These are phyloP conservation scores for Barbarea vulgaris DNA, from an alignment of 345 rosid species.

Conservation along the genomic window DNA sequence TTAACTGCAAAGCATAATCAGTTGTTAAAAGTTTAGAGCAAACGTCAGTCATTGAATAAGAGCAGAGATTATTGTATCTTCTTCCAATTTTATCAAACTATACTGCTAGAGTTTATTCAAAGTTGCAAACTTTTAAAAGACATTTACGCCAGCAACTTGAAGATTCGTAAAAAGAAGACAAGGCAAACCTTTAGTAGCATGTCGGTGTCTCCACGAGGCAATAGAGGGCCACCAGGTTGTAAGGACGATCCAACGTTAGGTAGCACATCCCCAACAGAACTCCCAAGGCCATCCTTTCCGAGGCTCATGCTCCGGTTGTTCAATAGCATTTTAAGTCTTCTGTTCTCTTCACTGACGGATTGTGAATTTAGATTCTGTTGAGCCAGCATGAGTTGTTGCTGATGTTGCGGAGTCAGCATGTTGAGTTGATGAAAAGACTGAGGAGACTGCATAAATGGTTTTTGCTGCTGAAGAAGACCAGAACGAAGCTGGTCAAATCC, in stretches of 20 bases:
- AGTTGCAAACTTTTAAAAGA: background rate
- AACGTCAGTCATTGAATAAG: slow-evolving; percentile 2
- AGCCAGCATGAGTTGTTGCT: slow-evolving; percentile 91
- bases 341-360: slow-evolving; percentile 69
- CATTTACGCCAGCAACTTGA: background rate
- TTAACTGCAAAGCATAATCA: slow-evolving; percentile 51
- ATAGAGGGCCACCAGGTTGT: slow-evolving; percentile 58
- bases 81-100: background rate
- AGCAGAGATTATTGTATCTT: slow-evolving; percentile 12
- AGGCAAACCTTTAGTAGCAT: slow-evolving; percentile 61
- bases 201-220: slow-evolving; percentile 70
- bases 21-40: background rate
- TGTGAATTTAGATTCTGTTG: slow-evolving; percentile 86
- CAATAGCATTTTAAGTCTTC: slow-evolving; percentile 77
- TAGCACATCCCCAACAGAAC: slow-evolving; percentile 73
- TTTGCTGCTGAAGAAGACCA: slow-evolving; percentile 82
- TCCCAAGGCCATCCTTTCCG: slow-evolving; percentile 74
- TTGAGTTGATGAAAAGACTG: slow-evolving; percentile 89
- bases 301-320: slow-evolving; percentile 62
- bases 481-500: slow-evolving; percentile 76
- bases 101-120: background rate
- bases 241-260: slow-evolving; percentile 71
- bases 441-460: slow-evolving; percentile 85
- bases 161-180: background rate
- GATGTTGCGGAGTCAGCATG: slow-evolving; percentile 92